Base-by-base conservation (phyloP, 73 alveolate genomes). In the Stentor roeselii region DNA sequence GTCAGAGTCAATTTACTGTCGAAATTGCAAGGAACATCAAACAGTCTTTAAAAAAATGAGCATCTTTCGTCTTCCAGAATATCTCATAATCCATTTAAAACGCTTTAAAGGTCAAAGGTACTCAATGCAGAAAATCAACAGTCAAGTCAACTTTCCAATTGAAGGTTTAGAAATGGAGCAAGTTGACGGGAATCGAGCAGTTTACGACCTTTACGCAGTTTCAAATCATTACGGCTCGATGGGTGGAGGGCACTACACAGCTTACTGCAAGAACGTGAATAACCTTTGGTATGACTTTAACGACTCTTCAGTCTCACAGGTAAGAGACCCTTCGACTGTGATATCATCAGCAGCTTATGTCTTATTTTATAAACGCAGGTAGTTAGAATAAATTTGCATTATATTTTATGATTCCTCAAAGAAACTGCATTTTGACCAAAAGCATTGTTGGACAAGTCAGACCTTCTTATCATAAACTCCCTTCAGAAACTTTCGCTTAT, bases 191-290 rank as follows among this genome's bases (percentile, higher is more conserved):
- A 67, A 86, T 11, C 82, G 86, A 83, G 84, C 86, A 32, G 86
- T 90, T 59, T 97, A 92, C 90, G 97, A 90, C 85, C 90, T 92
- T 60, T 97, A 90, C 88, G 99, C 99, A 1, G 99, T 97, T 35
- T 92, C 99, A 59, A 95, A 96, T 86, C 99, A 97, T 84, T 97
- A 91, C 85, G 99, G 99, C 27, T 82, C 92, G 41, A 88, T 97
- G 42, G 96, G 96, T 0, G 98, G 97, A 27, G 99, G 99, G 0
- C 99, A 98, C 91, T 98, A 97, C 92, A 97, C 99, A 42, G 99
- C 99, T 0, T 90, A 92, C 90, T 97, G 98, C 59, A 89, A 50
- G 59, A 97, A 97, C 80, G 78, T 91, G 14, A n/a, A 78, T 35
- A 37, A 58, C 37, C 88, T 78, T 74, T 97, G 99, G 99, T 95